Evolutionary conservation across 176 grass and related monocot species (phyloP).

Genomic region (Hsuehochloa calcarea): DNA sequence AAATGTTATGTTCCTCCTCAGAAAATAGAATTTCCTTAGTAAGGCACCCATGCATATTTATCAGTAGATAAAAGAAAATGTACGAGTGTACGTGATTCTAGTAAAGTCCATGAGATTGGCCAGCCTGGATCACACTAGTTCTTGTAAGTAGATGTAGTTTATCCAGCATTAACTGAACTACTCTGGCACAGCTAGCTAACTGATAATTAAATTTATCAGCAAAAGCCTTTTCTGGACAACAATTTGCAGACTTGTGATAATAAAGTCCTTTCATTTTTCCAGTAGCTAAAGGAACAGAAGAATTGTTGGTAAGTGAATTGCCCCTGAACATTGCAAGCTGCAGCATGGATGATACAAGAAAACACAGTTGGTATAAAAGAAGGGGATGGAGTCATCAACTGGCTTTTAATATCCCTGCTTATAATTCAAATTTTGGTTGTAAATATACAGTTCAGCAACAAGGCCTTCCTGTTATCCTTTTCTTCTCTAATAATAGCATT

Average conservation of each 20-base stretch:
- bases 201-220: not conserved
- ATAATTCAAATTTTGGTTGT: not conserved
- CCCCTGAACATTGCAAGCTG: not conserved
- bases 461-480: not conserved
- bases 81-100: not conserved
- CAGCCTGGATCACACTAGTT: not conserved
- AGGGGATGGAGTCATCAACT: not conserved
- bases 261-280: not conserved
- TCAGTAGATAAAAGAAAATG: not conserved
- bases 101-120: not conserved
- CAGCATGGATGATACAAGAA: not conserved
- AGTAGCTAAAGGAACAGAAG: not conserved
- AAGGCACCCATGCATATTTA: not conserved
- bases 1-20: not conserved
- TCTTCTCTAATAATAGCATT: not conserved
- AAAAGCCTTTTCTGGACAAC: not conserved
- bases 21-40: not conserved
- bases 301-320: not conserved
- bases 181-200: not conserved
- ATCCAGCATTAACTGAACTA: not conserved
- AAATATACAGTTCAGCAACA: slow-evolving; percentile 1
- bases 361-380: not conserved
- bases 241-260: not conserved
- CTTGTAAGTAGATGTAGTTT: not conserved
- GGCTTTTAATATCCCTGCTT: not conserved